These are phyloP conservation scores for Rhizopogon rudus DNA, from an alignment of 768 basidiomycete species.

Conservation along the genomic window DNA sequence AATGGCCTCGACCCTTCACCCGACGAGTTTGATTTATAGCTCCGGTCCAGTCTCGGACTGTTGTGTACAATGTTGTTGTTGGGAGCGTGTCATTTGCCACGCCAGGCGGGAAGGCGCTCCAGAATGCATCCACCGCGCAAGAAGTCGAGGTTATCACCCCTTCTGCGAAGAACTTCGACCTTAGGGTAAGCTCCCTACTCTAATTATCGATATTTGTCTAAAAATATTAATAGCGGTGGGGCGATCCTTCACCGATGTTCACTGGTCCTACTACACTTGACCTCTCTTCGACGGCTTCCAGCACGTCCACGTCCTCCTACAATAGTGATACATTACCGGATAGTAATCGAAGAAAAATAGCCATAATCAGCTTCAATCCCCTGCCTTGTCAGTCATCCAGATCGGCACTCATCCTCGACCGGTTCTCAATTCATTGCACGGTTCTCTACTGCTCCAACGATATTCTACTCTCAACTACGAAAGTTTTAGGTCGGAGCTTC, in stretches of 20 bases:
- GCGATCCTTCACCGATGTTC: slow-evolving; percentile 62
- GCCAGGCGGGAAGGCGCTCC: slow-evolving; percentile 69
- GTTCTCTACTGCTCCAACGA: slow-evolving; percentile 75
- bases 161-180: slow-evolving; percentile 45
- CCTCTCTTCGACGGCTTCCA: slow-evolving; percentile 8
- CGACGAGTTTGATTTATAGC: slow-evolving; percentile 1
- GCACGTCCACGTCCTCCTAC: background rate
- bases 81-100: slow-evolving; percentile 78
- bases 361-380: slow-evolving; percentile 49
- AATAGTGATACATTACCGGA: slow-evolving; percentile 2
- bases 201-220: slow-evolving; percentile 1
- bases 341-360: background rate
- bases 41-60: slow-evolving; percentile 47
- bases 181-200: slow-evolving; percentile 35
- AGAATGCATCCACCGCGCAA: slow-evolving; percentile 79
- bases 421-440: slow-evolving; percentile 62
- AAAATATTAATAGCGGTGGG: slow-evolving; percentile 48
- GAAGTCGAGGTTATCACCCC: slow-evolving; percentile 75
- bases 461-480: slow-evolving; percentile 53
- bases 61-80: slow-evolving; percentile 68
- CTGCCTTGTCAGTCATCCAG: slow-evolving; percentile 68
- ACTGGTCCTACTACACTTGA: slow-evolving; percentile 39
- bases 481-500: slow-evolving; percentile 60
- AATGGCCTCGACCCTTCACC: background rate
- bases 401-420: slow-evolving; percentile 77